Percentiles rank a stretch among this genome's conserved stretches.
These are phyloP conservation scores for Daedalea quercina DNA, from an alignment of 768 basidiomycete species.

Conservation along the genomic window DNA sequence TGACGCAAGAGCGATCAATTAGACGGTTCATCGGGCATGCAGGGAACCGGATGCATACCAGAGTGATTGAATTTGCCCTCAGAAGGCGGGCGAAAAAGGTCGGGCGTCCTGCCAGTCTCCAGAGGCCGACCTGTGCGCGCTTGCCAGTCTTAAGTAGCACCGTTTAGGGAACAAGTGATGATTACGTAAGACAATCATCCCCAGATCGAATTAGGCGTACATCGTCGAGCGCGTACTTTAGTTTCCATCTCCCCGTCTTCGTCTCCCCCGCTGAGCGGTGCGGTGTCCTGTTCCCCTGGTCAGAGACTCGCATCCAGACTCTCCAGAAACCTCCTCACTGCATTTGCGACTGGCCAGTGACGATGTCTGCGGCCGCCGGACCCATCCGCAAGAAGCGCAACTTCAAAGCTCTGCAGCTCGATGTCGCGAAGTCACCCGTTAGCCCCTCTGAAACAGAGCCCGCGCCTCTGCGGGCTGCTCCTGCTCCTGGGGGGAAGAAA, in stretches of 20 bases:
- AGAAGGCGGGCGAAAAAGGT: no score
- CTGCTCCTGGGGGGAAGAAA: slow-evolving; percentile 49
- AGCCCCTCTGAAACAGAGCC: slow-evolving; percentile 32
- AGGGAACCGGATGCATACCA: no score
- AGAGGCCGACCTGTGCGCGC: no score
- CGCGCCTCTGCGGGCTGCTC: slow-evolving; percentile 25
- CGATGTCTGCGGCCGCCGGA: slow-evolving; percentile 10
- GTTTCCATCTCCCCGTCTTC: background rate
- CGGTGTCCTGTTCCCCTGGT: background rate
- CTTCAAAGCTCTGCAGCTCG: slow-evolving; percentile 80
- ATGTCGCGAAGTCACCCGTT: slow-evolving; percentile 40
- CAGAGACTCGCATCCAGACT: background rate
- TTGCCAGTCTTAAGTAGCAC: no score
- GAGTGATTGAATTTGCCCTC: no score
- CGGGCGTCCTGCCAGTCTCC: no score
- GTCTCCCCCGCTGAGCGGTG: background rate
- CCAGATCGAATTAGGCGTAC: background rate
- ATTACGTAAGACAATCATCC: background rate
- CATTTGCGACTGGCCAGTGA: background rate
- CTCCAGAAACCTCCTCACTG: background rate
- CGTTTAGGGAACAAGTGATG: background rate
- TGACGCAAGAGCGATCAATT: no score
- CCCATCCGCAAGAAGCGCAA: slow-evolving; percentile 86
- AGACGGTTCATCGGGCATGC: no score
- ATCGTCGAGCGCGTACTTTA: background rate